These are phyloP conservation scores for Fusarium beomiforme DNA, from an alignment of 2,329 filamentous ascomycete genomes.

Conservation along the genomic window DNA sequence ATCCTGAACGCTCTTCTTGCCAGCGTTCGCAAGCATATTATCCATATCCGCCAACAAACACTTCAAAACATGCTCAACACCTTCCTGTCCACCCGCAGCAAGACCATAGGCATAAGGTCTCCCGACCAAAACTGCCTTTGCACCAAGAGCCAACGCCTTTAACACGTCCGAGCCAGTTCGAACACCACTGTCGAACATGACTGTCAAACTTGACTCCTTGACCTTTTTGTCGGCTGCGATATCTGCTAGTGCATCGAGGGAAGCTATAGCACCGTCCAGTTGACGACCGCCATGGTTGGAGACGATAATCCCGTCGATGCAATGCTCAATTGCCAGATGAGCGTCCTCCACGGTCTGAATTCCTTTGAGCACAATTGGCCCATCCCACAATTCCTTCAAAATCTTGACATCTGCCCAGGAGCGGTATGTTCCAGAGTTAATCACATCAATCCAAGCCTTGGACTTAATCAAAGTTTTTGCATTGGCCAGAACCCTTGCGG, in stretches of 20 bases:
- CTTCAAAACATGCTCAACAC: constrained; percentile 65
- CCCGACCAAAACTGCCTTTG: constrained; percentile 55
- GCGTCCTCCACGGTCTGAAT: constrained; percentile 54
- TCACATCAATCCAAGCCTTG: constrained; percentile 38
- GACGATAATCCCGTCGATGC: constrained; percentile 53
- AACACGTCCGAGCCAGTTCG: constrained; percentile 53
- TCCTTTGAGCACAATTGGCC: constrained; percentile 57
- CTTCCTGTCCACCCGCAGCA: constrained; percentile 49
- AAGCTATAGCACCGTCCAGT: constrained; percentile 53
- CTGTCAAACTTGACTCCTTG: constrained; percentile 51
- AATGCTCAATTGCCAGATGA: constrained; percentile 49
- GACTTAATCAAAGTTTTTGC: constrained; percentile 25
- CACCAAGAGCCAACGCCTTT: constrained; percentile 54
- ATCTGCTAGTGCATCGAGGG: constrained; percentile 63
- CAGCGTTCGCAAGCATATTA: constrained; percentile 64
- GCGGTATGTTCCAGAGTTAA: constrained; percentile 56
- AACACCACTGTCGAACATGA: constrained; percentile 61
- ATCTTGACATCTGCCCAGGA: constrained; percentile 71
- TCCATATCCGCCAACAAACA: constrained; percentile 57
- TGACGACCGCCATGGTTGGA: constrained; percentile 57
- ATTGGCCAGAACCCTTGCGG: constrained; percentile 30
- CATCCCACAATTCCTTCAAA: constrained; percentile 68
- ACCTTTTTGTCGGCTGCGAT: constrained; percentile 64
- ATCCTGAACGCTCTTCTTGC: constrained; percentile 54
- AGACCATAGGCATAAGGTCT: constrained; percentile 52